A percentile compares a stretch with the other conserved stretches of the same genome.
These are phyloP conservation scores for Melocanna baccifera DNA, from an alignment of 176 grass and related monocot species.

Conservation along the genomic window DNA sequence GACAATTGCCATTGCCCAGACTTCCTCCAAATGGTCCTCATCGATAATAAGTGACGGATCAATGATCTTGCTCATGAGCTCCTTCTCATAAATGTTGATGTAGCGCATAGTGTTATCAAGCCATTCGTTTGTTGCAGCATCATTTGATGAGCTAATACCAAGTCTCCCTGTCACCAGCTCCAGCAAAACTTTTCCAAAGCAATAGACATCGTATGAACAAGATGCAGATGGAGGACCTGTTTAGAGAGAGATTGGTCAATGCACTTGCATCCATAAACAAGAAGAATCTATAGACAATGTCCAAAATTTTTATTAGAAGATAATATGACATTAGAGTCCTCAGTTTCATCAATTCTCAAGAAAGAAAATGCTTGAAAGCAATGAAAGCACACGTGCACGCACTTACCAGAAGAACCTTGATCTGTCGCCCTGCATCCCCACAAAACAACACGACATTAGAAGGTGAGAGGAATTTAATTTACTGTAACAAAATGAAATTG, in stretches of 20 bases:
- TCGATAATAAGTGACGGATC: conserved; percentile 91
- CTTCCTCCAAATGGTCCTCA: conserved; percentile 96
- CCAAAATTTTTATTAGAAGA: not conserved
- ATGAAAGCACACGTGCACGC: not conserved
- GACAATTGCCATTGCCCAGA: conserved; percentile 95
- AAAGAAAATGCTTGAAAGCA: not conserved
- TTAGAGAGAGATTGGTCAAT: conserved; percentile 7
- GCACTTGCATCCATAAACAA: not conserved
- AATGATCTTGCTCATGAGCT: conserved; percentile 86
- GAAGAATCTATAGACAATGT: not conserved
- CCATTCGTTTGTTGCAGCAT: conserved; percentile 59
- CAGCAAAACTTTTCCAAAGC: conserved; percentile 87
- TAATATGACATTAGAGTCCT: not conserved
- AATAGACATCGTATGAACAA: conserved; percentile 83
- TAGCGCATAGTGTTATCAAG: conserved; percentile 63
- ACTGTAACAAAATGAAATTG: conserved; percentile 7
- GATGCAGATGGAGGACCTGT: conserved; percentile 63
- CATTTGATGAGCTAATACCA: conserved; percentile 65
- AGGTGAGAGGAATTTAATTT: not conserved
- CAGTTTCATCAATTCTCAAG: not conserved
- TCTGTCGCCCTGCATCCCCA: conserved; percentile 54
- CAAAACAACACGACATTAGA: conserved; percentile 29
- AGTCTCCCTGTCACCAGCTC: conserved; percentile 88
- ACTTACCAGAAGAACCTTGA: conserved; percentile 76
- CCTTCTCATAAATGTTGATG: conserved; percentile 88